Evolutionary conservation across 208 protist species (phyloP), one percentile per base, ranked within the genome.

Genomic region (Acanthamoeba culbertsoni): DNA sequence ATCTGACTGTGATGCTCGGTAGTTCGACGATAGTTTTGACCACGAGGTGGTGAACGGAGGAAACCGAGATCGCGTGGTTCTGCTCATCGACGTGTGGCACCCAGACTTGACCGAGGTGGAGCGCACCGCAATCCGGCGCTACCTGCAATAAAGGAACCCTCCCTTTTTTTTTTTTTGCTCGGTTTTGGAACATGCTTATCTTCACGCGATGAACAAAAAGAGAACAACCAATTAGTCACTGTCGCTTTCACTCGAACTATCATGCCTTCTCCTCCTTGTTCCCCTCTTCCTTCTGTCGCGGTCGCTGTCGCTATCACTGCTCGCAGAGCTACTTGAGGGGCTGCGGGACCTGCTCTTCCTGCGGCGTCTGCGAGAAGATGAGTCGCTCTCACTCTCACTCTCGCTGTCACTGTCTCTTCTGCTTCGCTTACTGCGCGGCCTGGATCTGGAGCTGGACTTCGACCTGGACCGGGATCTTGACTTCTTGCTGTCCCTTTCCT

Each of bases 21-120:
- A n/a, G 14, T 92, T 92, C 31, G 88, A 92, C 37, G 88, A 92
- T 45, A 79, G 59, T 0, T 92, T 92, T 37, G 88, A 79, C 14
- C 88, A 92, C 43, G 88, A 92, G 35, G 88, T 92, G 42, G 16
- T 40, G 3, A 55, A 92, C 33, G 5, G 16, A 57, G 88, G 88
- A 23, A 28, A 71, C 16, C 28, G n/a, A 23, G 88, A 92, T n/a
- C 37, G 88, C 0, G 88, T 92, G 20, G 88, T 92, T 16, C 63
- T 92, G 12, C 88, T 92, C 3, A 42, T 92, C 12, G 88, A 92
- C n/a, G 88, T 84, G 14, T 92, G 88, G 88, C 88, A 92, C n/a
- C 88, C 88, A 37, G 88, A 92, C 23, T 45, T 92, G 4, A 92
- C 88, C 16, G 28, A 1, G 37, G 46, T 18, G 0, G 88, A 92